Evolutionary conservation across 164 flowering plant genomes (phyloP).

Genomic region (Stephania yunnanensis): DNA sequence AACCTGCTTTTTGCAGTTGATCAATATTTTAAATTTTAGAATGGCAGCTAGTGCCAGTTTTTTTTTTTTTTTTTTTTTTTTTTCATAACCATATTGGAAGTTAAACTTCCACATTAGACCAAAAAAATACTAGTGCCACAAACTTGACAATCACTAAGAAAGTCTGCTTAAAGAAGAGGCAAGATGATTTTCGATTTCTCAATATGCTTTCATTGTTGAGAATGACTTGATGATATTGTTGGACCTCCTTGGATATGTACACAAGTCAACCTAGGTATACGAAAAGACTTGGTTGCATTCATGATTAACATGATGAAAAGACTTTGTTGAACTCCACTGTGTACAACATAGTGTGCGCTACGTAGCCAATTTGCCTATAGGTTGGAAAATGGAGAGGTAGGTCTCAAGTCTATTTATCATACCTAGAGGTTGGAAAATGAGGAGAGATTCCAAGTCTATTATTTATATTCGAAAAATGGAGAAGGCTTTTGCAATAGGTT

Average conservation of each 20-base stretch:
- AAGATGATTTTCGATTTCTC: background rate
- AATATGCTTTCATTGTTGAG: conserved; percentile 69
- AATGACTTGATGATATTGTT: conserved; percentile 94
- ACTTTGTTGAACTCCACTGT: no score
- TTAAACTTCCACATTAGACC: background rate
- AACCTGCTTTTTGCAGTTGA: background rate
- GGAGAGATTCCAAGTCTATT: no score
- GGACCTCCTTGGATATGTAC: conserved; percentile 87
- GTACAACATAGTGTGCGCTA: background rate
- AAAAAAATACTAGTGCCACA: background rate
- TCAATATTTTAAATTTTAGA: no score
- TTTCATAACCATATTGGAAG: background rate
- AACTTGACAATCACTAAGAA: background rate
- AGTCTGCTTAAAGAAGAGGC: background rate
- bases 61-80: no score
- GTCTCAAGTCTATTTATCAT: no score
- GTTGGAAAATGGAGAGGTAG: no score
- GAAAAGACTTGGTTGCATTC: conserved; percentile 4
- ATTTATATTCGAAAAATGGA: no score
- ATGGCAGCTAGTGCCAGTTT: background rate
- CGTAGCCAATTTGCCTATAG: background rate
- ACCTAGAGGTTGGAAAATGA: no score
- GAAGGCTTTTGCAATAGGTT: no score
- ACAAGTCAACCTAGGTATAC: conserved; percentile 80
- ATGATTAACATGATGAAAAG: background rate